Conservation (phyloP, 495 filamentous ascomycete genomes). For the Neurospora pannonica region DNA sequence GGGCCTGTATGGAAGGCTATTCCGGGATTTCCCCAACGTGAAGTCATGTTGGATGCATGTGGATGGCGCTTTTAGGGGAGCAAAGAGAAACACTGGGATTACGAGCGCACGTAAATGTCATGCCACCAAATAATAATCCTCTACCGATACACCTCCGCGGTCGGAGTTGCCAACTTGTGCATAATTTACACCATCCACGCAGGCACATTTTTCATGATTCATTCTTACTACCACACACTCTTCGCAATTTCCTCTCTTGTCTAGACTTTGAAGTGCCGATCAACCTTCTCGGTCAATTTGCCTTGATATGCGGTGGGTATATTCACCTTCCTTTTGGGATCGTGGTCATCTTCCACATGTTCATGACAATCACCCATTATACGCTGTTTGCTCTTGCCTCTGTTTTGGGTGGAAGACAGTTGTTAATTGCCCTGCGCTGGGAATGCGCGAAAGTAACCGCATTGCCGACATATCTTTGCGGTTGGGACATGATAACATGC, state of each 20-base stretch:
- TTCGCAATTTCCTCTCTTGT: background rate
- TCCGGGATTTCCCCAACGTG: background rate
- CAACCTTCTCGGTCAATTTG: background rate
- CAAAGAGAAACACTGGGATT: background rate
- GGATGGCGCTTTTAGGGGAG: background rate
- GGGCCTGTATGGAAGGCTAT: background rate
- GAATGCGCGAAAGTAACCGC: background rate
- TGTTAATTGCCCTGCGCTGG: background rate
- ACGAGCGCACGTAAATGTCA: background rate
- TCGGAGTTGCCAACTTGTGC: background rate
- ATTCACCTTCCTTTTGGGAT: background rate
- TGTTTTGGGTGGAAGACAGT: background rate
- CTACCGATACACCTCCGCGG: background rate
- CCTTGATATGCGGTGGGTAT: background rate
- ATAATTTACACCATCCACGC: background rate
- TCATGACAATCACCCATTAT: background rate
- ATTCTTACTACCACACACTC: background rate
- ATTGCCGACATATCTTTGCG: background rate
- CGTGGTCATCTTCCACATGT: background rate
- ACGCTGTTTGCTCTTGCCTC: background rate
- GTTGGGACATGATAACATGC: background rate
- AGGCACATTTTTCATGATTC: background rate
- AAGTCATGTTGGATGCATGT: background rate
- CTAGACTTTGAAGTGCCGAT: background rate
- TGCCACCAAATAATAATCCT: background rate